These are phyloP conservation scores for Colletotrichum liriopes DNA, from an alignment of 2,329 filamentous ascomycete species.

Conservation along the genomic window DNA sequence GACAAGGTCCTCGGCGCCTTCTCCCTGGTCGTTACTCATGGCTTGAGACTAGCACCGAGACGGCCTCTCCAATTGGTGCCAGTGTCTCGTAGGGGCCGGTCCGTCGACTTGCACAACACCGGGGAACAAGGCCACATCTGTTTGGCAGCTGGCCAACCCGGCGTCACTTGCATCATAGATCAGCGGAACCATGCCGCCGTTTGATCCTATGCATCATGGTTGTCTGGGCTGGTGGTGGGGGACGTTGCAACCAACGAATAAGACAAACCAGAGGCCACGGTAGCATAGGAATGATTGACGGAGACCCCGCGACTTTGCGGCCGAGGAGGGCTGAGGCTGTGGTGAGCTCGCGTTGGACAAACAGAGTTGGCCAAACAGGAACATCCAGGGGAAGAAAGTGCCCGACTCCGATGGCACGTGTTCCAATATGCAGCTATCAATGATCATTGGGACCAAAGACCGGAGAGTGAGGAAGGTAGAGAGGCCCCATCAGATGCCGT, in stretches of 20 bases:
- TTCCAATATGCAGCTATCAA: neutral
- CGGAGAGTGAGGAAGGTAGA: neutral
- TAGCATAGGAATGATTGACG: neutral
- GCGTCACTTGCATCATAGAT: slow-evolving; percentile 38
- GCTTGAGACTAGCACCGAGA: slow-evolving; percentile 30
- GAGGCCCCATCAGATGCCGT: neutral
- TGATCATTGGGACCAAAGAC: neutral
- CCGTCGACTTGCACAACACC: slow-evolving; percentile 22
- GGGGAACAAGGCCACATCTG: slow-evolving; percentile 29
- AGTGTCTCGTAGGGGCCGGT: slow-evolving; percentile 33
- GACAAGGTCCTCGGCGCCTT: slow-evolving; percentile 20
- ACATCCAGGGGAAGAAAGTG: neutral
- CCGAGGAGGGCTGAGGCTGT: neutral
- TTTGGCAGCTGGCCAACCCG: slow-evolving; percentile 32
- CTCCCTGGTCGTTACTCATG: slow-evolving; percentile 40
- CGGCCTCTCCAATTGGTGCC: slow-evolving; percentile 11
- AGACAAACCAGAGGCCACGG: neutral
- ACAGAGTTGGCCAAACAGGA: slow-evolving; percentile 21
- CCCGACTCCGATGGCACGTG: neutral
- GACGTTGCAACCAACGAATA: slow-evolving; percentile 1
- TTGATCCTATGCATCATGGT: slow-evolving; percentile 18
- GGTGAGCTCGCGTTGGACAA: slow-evolving; percentile 20
- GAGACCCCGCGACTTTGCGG: neutral
- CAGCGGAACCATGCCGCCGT: slow-evolving; percentile 18
- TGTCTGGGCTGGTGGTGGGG: neutral